Evolutionary conservation across 257 asterid genomes (phyloP).

Genomic region (Capsicum rhomboideum): DNA sequence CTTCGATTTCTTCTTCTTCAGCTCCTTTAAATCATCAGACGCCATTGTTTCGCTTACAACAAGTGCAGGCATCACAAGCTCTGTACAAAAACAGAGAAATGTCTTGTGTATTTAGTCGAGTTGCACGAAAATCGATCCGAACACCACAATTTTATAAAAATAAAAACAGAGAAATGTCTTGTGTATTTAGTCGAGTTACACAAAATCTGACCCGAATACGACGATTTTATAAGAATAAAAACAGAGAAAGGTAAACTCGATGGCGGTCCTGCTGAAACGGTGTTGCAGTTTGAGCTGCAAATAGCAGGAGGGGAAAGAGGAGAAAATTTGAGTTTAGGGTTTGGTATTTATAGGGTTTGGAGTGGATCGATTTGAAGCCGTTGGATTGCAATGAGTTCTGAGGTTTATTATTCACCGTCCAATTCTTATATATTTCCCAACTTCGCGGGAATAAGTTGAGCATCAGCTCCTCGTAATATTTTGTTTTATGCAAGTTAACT

Average conservation of each 20-base stretch:
- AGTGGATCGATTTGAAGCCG: slow-evolving; percentile 14
- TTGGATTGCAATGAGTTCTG: slow-evolving; percentile 14
- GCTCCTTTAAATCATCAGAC: slow-evolving; percentile 19
- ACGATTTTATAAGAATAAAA: too few relatives aligned
- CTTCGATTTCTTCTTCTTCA: slow-evolving; percentile 46
- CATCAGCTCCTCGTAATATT: not conserved
- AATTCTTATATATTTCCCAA: not conserved
- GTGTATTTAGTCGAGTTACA: too few relatives aligned
- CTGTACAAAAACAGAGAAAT: too few relatives aligned
- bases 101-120: too few relatives aligned
- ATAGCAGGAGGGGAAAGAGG: slow-evolving; percentile 33
- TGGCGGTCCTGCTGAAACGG: slow-evolving; percentile 27
- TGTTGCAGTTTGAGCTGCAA: slow-evolving; percentile 20
- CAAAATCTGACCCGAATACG: too few relatives aligned
- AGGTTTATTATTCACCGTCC: slow-evolving; percentile 8
- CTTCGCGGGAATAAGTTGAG: not conserved
- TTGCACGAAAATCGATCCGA: too few relatives aligned
- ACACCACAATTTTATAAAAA: too few relatives aligned
- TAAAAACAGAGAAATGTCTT: too few relatives aligned
- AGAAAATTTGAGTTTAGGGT: slow-evolving; percentile 29
- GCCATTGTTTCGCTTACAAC: slow-evolving; percentile 25
- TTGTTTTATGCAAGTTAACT: too few relatives aligned
- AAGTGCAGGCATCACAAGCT: slow-evolving; percentile 45
- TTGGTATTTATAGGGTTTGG: slow-evolving; percentile 28
- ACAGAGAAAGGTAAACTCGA: not conserved